Percentiles rank a stretch among this genome's conserved stretches.
These are phyloP conservation scores for Polygonum aviculare DNA, from an alignment of 148 eudicot genomes.

Conservation along the genomic window DNA sequence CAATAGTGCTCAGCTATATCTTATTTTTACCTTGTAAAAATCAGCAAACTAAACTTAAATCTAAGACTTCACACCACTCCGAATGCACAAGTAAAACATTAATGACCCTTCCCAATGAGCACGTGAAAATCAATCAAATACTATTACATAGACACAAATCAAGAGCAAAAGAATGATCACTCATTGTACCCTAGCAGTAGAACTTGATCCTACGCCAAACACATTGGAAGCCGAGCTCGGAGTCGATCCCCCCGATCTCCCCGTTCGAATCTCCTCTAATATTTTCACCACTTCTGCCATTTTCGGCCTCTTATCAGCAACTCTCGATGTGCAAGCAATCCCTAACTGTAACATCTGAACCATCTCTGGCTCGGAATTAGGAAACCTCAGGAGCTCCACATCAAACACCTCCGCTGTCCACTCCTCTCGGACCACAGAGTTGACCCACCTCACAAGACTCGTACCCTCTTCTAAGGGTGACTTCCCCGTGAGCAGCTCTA, in stretches of 20 bases:
- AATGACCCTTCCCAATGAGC: background rate
- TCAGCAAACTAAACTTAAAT: background rate
- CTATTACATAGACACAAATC: background rate
- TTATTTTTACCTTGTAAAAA: background rate
- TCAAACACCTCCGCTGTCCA: conserved; percentile 96
- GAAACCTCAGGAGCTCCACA: conserved; percentile 52
- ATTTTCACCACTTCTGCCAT: conserved; percentile 50
- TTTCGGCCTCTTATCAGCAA: conserved; percentile 54
- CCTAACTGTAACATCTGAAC: conserved; percentile 73
- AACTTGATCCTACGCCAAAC: background rate
- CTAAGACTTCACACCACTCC: background rate
- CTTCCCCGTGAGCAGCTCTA: conserved; percentile 81
- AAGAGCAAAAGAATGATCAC: background rate
- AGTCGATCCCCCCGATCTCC: conserved; percentile 36
- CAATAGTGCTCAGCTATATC: background rate
- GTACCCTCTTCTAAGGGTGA: conserved; percentile 49
- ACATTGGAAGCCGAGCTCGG: conserved; percentile 17
- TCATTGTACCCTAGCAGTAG: background rate
- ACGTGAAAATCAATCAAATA: background rate
- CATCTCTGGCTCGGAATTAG: conserved; percentile 75
- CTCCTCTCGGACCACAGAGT: conserved; percentile 81
- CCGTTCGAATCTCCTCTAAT: conserved; percentile 52
- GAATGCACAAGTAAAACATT: background rate
- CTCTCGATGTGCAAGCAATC: conserved; percentile 43
- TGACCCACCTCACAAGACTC: conserved; percentile 69